phyloP scores from a whole-genome alignment of 2,329 filamentous ascomycete species.

The Calonectria pseudoturangicola region DNA sequence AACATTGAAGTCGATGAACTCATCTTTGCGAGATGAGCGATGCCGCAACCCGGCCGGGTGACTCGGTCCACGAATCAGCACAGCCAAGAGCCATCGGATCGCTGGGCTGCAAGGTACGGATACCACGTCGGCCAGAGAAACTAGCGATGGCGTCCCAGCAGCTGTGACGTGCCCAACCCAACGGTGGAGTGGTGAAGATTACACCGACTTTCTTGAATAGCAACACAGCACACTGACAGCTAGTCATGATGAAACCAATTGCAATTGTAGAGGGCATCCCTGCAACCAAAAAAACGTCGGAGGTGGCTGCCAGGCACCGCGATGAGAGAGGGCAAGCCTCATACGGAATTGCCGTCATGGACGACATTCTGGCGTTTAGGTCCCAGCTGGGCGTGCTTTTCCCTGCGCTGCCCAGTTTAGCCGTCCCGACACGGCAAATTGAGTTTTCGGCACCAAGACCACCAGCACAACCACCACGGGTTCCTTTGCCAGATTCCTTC shows the following conservation, averaged over 20 bases:
- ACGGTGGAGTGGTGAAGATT: constrained; percentile 26
- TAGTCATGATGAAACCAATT: constrained; percentile 5
- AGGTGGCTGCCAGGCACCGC: background rate
- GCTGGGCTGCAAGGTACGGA: constrained; percentile 29
- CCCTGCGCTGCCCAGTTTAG: constrained; percentile 1
- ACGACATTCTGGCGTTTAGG: constrained; percentile 16
- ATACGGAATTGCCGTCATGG: constrained; percentile 12
- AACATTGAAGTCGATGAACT: background rate
- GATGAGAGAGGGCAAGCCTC: constrained; percentile 9
- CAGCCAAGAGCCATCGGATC: constrained; percentile 22
- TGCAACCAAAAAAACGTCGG: constrained; percentile 15
- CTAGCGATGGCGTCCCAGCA: constrained; percentile 2
- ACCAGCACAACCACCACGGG: background rate
- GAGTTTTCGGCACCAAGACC: constrained; percentile 19
- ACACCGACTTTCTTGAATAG: constrained; percentile 28
- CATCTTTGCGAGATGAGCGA: constrained; percentile 16
- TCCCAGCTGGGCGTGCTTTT: background rate
- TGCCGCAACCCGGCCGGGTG: constrained; percentile 4
- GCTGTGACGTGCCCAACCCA: constrained; percentile 11
- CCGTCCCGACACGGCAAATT: constrained; percentile 19
- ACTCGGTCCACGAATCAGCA: constrained; percentile 29
- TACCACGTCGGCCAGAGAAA: constrained; percentile 21
- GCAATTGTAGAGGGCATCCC: constrained; percentile 8
- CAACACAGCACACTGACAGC: background rate
- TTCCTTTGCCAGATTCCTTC: constrained; percentile 20